These are phyloP conservation scores for Claviceps digitariae DNA, from an alignment of 2,329 filamentous ascomycete species.

Conservation along the genomic window DNA sequence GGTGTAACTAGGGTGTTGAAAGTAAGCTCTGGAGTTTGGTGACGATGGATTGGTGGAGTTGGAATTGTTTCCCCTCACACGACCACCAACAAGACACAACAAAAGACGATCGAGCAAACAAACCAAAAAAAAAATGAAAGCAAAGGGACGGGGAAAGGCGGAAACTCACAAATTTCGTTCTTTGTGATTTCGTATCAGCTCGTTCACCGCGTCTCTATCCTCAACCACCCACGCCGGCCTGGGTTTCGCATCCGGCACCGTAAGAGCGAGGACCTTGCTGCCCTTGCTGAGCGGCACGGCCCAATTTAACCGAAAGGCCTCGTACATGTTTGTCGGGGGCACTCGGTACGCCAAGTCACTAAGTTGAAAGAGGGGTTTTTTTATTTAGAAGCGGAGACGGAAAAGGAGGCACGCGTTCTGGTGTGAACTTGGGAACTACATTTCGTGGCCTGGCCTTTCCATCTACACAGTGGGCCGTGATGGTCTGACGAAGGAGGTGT, in stretches of 20 bases:
- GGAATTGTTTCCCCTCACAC: too few species aligned
- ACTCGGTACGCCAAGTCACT: slow-evolving; percentile 36
- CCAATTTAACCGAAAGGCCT: slow-evolving; percentile 36
- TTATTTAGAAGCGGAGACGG: neutral
- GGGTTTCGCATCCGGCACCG: slow-evolving; percentile 39
- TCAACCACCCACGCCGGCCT: slow-evolving; percentile 16
- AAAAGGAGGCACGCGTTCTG: neutral
- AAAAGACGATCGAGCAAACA: neutral
- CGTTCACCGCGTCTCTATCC: slow-evolving; percentile 35
- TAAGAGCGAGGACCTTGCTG: slow-evolving; percentile 47
- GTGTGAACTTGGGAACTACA: neutral
- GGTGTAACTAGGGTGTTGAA: slow-evolving; percentile 17
- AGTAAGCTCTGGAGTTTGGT: neutral
- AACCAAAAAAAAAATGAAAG: too few species aligned
- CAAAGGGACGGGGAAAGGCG: too few species aligned
- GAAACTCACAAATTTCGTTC: slow-evolving; percentile 37
- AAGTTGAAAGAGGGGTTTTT: too few species aligned
- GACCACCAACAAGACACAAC: too few species aligned
- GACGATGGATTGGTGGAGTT: too few species aligned
- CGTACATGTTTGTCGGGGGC: slow-evolving; percentile 29
- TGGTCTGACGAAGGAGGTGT: too few species aligned
- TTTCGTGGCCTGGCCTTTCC: neutral
- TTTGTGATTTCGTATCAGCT: slow-evolving; percentile 34
- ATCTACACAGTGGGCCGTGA: neutral
- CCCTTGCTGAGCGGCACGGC: slow-evolving; percentile 32